Percentiles rank a stretch among this genome's conserved stretches.
Evolutionary conservation across 2,329 filamentous ascomycete genomes (phyloP).

Genomic region (Aspergillus sp.): DNA sequence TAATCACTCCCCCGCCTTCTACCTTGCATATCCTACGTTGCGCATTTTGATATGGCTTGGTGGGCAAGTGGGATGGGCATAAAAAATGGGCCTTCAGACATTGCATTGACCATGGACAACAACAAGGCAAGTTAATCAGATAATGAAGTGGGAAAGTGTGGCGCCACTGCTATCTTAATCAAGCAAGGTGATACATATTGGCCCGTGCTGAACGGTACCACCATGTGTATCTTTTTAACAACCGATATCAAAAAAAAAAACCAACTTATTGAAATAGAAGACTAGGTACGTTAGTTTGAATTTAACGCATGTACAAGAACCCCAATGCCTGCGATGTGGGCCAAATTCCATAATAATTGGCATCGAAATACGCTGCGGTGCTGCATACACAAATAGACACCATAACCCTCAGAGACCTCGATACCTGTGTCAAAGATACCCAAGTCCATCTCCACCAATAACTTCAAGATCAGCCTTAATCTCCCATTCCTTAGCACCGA

Average conservation of each 20-base stretch:
- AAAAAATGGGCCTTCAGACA: neutral
- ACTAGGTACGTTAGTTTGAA: too few species aligned
- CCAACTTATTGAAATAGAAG: too few species aligned
- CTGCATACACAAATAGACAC: neutral
- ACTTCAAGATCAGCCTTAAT: constrained; percentile 69
- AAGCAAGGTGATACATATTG: neutral
- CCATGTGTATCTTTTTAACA: too few species aligned
- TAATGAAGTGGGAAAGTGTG: neutral
- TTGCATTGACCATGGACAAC: neutral
- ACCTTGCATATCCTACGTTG: constrained; percentile 1
- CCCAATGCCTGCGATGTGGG: neutral
- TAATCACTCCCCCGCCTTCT: neutral
- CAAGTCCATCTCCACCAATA: constrained; percentile 64
- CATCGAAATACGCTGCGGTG: neutral
- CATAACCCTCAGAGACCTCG: neutral
- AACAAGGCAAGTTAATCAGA: neutral
- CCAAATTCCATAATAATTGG: neutral
- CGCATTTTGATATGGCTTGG: neutral
- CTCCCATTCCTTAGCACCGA: constrained; percentile 67
- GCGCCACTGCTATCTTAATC: neutral
- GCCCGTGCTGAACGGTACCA: too few species aligned
- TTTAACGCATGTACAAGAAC: neutral
- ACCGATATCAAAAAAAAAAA: too few species aligned
- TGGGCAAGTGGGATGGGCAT: neutral
- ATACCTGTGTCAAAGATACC: constrained; percentile 33